phyloP scores from a whole-genome alignment of 768 basidiomycete species.

The Kondoa subrosea region DNA sequence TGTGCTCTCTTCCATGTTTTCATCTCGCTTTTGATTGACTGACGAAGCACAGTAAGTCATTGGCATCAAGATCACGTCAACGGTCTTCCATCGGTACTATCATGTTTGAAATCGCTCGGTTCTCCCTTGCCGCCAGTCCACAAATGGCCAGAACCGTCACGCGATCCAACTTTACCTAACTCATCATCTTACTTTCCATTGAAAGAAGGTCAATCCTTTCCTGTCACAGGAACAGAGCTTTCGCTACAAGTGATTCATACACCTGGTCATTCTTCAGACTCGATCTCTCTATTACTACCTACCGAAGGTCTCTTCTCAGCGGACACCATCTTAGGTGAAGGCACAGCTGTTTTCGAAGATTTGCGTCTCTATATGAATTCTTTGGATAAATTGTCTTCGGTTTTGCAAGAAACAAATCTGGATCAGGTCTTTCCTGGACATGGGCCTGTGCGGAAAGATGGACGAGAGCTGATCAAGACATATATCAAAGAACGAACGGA shows the following conservation, averaged over 20 bases:
- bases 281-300: conserved; percentile 53
- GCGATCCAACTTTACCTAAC: background rate
- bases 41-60: conserved; percentile 45
- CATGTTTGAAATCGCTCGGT: conserved; percentile 48
- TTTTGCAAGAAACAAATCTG: background rate
- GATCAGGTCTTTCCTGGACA: conserved; percentile 66
- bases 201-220: conserved; percentile 6
- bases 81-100: conserved; percentile 55
- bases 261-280: conserved; percentile 82
- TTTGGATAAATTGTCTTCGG: conserved; percentile 32
- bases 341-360: conserved; percentile 76
- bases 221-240: conserved; percentile 32
- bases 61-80: conserved; percentile 73
- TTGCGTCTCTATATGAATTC: conserved; percentile 52
- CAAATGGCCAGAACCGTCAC: conserved; percentile 29
- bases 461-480: conserved; percentile 43
- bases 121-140: conserved; percentile 33
- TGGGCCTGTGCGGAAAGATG: conserved; percentile 57
- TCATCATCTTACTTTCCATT: conserved; percentile 4
- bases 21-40: background rate
- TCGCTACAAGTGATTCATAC: conserved; percentile 56
- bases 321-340: conserved; percentile 78
- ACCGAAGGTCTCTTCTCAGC: conserved; percentile 69
- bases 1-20: background rate
- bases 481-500: conserved; percentile 70